Percentiles rank a stretch among this genome's conserved stretches.
Conservation (phyloP, 257 asterid species). For the Scutellaria galericulata region DNA sequence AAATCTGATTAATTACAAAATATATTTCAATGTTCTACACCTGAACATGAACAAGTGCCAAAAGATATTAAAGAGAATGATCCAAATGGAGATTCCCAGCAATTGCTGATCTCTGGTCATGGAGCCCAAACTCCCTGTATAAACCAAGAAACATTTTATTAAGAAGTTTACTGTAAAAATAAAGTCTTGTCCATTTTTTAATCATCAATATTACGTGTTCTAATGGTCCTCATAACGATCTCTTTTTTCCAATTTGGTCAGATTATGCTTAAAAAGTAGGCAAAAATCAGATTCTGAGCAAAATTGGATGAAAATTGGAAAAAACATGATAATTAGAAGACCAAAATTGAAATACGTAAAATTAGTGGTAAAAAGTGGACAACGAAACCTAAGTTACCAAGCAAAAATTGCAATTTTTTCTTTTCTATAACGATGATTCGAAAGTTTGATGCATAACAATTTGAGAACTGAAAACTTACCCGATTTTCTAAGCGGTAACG, state of each 20-base stretch:
- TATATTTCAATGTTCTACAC: slow-evolving; percentile 26
- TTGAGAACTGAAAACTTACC: neutral
- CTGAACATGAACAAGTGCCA: slow-evolving; percentile 24
- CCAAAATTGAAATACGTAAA: too few species aligned
- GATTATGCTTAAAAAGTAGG: too few species aligned
- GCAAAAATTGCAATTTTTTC: neutral
- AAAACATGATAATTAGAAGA: too few species aligned
- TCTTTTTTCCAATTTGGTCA: too few species aligned
- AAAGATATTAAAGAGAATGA: neutral
- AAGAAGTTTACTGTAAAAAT: neutral
- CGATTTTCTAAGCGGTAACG: slow-evolving; percentile 43
- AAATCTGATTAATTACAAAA: slow-evolving; percentile 29
- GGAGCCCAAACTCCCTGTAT: neutral
- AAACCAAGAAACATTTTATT: slow-evolving; percentile 17
- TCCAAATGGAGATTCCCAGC: neutral
- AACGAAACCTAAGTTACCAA: neutral
- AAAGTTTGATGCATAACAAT: too few species aligned
- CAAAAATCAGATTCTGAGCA: too few species aligned
- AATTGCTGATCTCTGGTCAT: slow-evolving; percentile 5
- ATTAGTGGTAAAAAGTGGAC: too few species aligned
- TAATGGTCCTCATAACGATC: too few species aligned
- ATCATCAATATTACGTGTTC: too few species aligned
- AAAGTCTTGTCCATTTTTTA: too few species aligned
- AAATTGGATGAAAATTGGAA: too few species aligned
- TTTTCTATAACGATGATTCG: too few species aligned